phyloP scores from a whole-genome alignment of 352 stramenopile genomes.

The Pythium guiyangense region DNA sequence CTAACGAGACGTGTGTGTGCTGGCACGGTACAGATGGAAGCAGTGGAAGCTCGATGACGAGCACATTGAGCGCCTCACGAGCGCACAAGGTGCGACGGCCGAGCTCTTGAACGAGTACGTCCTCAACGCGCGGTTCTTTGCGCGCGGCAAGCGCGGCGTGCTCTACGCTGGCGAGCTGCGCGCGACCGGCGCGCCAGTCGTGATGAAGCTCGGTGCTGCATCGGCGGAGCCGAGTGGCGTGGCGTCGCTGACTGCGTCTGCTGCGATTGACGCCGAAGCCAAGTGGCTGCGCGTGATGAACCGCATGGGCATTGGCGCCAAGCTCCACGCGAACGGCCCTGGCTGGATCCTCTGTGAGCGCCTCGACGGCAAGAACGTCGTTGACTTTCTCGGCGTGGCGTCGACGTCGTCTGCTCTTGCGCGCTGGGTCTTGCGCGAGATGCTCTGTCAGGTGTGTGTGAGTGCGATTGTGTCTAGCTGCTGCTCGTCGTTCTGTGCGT shows the following conservation, averaged over 20 bases:
- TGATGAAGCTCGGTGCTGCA: slow-evolving; percentile 40
- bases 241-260: slow-evolving; percentile 16
- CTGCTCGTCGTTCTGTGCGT: neutral
- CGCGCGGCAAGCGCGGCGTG: slow-evolving; percentile 58
- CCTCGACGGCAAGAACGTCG: slow-evolving; percentile 47
- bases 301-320: slow-evolving; percentile 51
- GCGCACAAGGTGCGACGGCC: slow-evolving; percentile 13
- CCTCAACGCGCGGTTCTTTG: slow-evolving; percentile 48
- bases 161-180: slow-evolving; percentile 42
- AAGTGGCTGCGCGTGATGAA: slow-evolving; percentile 60
- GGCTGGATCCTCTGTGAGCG: slow-evolving; percentile 66
- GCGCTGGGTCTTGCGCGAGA: slow-evolving; percentile 51
- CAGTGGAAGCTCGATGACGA: slow-evolving; percentile 55
- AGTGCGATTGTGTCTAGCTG: too few species aligned
- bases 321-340: slow-evolving; percentile 28
- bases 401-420: slow-evolving; percentile 28
- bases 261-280: slow-evolving; percentile 41
- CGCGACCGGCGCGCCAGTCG: slow-evolving; percentile 18
- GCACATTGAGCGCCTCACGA: slow-evolving; percentile 53
- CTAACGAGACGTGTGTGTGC: slow-evolving; percentile 4
- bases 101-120: slow-evolving; percentile 20
- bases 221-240: slow-evolving; percentile 8
- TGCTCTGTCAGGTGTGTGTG: slow-evolving; percentile 51
- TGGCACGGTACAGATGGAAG: slow-evolving; percentile 32
- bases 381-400: slow-evolving; percentile 42